phyloP scores from a whole-genome alignment of 352 stramenopile genomes.

The Phytophthora idaei region DNA sequence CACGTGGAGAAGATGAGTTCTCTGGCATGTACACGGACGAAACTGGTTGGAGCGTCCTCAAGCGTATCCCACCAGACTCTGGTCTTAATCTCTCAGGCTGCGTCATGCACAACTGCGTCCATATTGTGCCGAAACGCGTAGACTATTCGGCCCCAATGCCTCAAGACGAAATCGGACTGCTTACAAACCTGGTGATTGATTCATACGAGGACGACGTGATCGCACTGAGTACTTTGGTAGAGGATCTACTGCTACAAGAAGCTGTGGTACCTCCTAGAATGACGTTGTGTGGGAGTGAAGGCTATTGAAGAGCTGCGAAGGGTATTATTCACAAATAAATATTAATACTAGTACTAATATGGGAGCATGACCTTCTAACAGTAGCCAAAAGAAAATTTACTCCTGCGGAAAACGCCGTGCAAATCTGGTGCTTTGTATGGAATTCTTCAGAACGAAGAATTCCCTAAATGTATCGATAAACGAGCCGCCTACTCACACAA shows the following conservation, averaged over 20 bases:
- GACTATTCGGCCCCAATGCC: conserved; percentile 15
- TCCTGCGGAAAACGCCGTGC: too few relatives aligned
- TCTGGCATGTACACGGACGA: conserved; percentile 63
- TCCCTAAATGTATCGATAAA: too few relatives aligned
- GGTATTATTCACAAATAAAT: too few relatives aligned
- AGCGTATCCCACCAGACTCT: conserved; percentile 38
- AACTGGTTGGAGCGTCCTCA: conserved; percentile 66
- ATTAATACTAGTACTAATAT: too few relatives aligned
- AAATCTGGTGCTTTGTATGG: too few relatives aligned
- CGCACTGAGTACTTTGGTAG: conserved; percentile 50
- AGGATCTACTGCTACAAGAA: conserved; percentile 59
- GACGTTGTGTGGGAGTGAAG: background rate
- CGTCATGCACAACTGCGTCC: conserved; percentile 55
- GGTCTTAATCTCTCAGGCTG: conserved; percentile 23
- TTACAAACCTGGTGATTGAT: conserved; percentile 63
- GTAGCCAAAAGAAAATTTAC: too few relatives aligned
- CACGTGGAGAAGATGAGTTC: conserved; percentile 42
- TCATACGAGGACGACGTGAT: conserved; percentile 61
- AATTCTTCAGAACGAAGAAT: too few relatives aligned
- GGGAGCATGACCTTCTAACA: too few relatives aligned
- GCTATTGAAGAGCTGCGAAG: background rate
- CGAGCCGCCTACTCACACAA: too few relatives aligned
- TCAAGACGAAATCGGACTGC: conserved; percentile 42
- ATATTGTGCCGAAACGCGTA: conserved; percentile 45
- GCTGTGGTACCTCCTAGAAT: conserved; percentile 1